Evolutionary conservation across 768 basidiomycete genomes (phyloP).

Genomic region (Tricholoma furcatifolium): DNA sequence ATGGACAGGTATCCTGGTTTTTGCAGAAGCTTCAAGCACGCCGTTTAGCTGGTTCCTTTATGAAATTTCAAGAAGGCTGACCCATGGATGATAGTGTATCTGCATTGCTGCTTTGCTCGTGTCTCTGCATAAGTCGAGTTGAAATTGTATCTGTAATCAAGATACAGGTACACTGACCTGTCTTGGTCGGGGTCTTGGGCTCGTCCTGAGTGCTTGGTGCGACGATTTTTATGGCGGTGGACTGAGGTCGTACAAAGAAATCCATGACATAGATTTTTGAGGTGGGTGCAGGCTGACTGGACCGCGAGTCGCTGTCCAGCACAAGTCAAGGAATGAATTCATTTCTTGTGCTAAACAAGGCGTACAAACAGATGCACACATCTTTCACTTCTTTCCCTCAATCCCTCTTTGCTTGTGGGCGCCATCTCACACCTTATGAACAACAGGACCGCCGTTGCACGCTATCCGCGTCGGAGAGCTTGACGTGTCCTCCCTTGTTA

Average conservation of each 20-base stretch:
- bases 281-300: slow-evolving; percentile 10
- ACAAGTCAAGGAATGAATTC: slow-evolving; percentile 10
- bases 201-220: slow-evolving; percentile 52
- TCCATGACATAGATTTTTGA: slow-evolving; percentile 46
- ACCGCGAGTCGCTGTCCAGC: slow-evolving; percentile 19
- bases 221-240: slow-evolving; percentile 70
- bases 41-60: neutral
- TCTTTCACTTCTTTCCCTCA: neutral
- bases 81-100: slow-evolving; percentile 93
- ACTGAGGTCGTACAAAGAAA: slow-evolving; percentile 66
- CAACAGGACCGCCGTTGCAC: no score
- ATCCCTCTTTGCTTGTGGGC: neutral
- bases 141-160: neutral
- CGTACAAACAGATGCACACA: slow-evolving; percentile 11
- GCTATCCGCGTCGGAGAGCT: no score
- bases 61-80: slow-evolving; percentile 23
- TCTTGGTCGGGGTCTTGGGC: slow-evolving; percentile 43
- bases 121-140: slow-evolving; percentile 44
- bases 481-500: no score
- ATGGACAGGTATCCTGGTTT: slow-evolving; percentile 82
- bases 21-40: slow-evolving; percentile 63
- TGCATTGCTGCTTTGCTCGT: slow-evolving; percentile 67
- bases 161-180: slow-evolving; percentile 45
- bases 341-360: slow-evolving; percentile 8
- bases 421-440: no score